Base-by-base conservation (phyloP, 192 early-diverging fungal genomes). In the Coemansia sp. region DNA sequence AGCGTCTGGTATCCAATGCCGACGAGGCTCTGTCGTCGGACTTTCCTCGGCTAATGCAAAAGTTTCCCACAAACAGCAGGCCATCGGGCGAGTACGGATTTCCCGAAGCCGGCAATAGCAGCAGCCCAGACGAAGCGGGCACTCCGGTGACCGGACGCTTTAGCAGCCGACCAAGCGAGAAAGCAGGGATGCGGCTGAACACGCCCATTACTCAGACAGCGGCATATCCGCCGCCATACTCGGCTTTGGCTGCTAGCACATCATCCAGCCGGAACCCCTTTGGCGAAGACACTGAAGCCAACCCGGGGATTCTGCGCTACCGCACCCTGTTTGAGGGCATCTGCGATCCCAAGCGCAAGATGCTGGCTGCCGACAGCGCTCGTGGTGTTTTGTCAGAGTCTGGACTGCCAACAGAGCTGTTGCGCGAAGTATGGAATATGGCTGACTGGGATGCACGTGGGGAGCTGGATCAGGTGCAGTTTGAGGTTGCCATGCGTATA, bases 391-490 rank as follows among this genome's bases (percentile, higher is more conserved):
- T 94, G 16, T 72, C 84, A 20, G 79, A 84, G 19, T 81, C 83
- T 6, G 91, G 89, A 10, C 57, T 92, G 19, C 75, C 86, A 3
- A 83, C 77, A 23, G 80, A 83, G 28, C 43, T 78, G 14, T 65
- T 94, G 43, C 82, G 84, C 21, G 83, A 89, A 51, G 75, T 94
- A 7, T 92, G 91, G 89, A 65, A 76, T 38, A 58, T 87, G 26
- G 80, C 88, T 15, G 90, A 93, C 53, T 91, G 89, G 88, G 87
- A 88, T 53, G 59, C 65, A 16, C 84, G 88, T 53, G 91, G 91
- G n/a, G 90, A 89, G 47, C 68, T 94, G 59, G 89, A 91, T 48
- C 53, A 80, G 39, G 91, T 92, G 51, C 87, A 94, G 74, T 94
- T 93, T 66, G 79, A 85, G 31, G 88, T 91, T 3, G 88, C 88